phyloP scores from a whole-genome alignment of 208 protist species.

The Vickermania spadyakhi region DNA sequence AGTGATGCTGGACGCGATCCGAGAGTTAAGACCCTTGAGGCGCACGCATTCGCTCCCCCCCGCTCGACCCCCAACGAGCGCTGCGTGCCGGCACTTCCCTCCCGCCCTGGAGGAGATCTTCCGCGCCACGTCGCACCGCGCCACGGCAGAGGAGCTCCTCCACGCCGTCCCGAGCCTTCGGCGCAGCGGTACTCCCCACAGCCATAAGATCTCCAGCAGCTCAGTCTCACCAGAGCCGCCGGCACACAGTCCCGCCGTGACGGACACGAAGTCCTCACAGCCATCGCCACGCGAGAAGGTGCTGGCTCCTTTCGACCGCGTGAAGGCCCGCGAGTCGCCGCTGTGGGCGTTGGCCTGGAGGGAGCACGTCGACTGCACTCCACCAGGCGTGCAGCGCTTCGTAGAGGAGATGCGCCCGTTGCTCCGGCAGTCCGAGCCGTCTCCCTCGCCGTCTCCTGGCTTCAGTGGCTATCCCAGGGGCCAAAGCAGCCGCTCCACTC shows the following conservation, averaged over 20 bases:
- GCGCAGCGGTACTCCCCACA: no score
- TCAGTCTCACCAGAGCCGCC: no score
- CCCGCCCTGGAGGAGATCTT: neutral
- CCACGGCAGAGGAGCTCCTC: no score
- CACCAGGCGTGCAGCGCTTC: neutral
- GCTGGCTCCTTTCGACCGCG: neutral
- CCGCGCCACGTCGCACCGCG: neutral
- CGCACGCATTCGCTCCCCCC: slow-evolving; percentile 2
- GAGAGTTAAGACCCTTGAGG: neutral
- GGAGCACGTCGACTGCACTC: neutral
- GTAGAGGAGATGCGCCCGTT: neutral
- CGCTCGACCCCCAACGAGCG: neutral
- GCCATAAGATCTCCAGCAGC: no score
- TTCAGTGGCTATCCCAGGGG: no score
- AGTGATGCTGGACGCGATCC: slow-evolving; percentile 14
- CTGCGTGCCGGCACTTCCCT: neutral
- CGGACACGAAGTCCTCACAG: no score
- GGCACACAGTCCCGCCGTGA: no score
- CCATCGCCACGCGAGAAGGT: no score
- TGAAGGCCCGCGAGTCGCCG: neutral
- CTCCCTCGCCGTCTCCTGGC: neutral
- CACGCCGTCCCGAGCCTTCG: no score
- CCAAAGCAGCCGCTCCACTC: no score
- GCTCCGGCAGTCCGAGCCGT: neutral
- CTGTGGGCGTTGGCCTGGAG: neutral